A percentile compares a stretch with the other conserved stretches of the same genome.
These are phyloP conservation scores for Ganoderma multipileum DNA, from an alignment of 1,284 basidiomycete species.

Conservation along the genomic window DNA sequence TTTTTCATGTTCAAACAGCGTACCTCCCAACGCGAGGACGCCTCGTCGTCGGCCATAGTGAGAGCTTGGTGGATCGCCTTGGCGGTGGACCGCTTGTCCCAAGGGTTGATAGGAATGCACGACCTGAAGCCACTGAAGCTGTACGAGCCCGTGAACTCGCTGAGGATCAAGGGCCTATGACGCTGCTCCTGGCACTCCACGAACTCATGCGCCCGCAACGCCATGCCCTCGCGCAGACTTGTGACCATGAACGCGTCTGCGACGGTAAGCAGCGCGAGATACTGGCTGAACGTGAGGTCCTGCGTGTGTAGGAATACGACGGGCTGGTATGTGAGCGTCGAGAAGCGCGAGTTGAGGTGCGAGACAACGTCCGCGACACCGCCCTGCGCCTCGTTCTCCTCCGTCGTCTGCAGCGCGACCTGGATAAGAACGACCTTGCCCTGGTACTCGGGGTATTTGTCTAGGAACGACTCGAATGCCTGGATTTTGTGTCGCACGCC, in stretches of 20 bases:
- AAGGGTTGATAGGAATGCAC: constrained; percentile 87
- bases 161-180: constrained; percentile 77
- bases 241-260: constrained; percentile 91
- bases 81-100: constrained; percentile 78
- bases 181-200: constrained; percentile 81
- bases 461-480: constrained; percentile 86
- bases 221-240: constrained; percentile 89
- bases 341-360: constrained; percentile 84
- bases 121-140: constrained; percentile 86
- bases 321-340: constrained; percentile 86
- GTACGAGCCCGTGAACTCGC: constrained; percentile 89
- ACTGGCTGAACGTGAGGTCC: constrained; percentile 87
- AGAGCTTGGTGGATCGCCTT: constrained; percentile 81
- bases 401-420: constrained; percentile 85
- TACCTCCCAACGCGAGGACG: constrained; percentile 77
- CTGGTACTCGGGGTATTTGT: constrained; percentile 79
- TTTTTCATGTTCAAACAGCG: neutral
- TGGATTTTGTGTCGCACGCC: constrained; percentile 85
- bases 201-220: constrained; percentile 81
- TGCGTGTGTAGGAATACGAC: constrained; percentile 89
- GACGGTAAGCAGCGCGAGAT: constrained; percentile 81
- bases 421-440: constrained; percentile 87
- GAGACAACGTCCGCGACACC: constrained; percentile 81
- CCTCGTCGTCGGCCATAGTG: constrained; percentile 80
- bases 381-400: constrained; percentile 77